Conservation (phyloP, 2,329 filamentous ascomycete genomes). For the Colletotrichum viniferum region DNA sequence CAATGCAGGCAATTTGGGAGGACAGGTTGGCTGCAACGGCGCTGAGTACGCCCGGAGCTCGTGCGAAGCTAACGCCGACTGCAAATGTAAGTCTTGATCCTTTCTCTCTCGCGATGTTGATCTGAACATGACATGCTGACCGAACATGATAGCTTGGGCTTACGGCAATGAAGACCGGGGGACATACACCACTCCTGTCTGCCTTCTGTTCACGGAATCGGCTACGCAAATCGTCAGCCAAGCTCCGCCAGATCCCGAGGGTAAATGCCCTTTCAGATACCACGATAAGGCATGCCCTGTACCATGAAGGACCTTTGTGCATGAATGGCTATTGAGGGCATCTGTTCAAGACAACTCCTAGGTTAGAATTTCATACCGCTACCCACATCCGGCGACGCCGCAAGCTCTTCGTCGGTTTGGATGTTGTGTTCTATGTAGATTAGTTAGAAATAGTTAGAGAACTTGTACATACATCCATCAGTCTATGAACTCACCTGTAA, state of each 20-base stretch:
- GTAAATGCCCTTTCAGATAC: neutral
- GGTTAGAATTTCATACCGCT: neutral
- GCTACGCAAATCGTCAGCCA: neutral
- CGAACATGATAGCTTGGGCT: neutral
- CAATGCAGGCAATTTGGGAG: neutral
- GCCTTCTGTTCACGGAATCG: neutral
- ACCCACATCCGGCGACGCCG: neutral
- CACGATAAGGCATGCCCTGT: neutral
- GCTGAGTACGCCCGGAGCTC: neutral
- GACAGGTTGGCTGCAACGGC: neutral
- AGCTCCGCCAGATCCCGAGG: neutral
- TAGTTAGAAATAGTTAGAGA: neutral
- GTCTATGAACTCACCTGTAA: neutral
- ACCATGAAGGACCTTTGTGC: neutral
- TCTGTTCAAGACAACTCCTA: neutral
- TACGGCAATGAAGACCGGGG: neutral
- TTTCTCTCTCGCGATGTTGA: neutral
- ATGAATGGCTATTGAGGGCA: neutral
- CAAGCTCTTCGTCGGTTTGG: neutral
- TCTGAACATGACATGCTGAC: neutral
- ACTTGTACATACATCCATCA: neutral
- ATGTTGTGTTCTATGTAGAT: neutral
- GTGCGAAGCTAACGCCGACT: neutral
- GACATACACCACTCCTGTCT: neutral
- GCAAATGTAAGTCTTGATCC: neutral